Conservation (phyloP, 331 rosid genomes). For the Malus hybrid region DNA sequence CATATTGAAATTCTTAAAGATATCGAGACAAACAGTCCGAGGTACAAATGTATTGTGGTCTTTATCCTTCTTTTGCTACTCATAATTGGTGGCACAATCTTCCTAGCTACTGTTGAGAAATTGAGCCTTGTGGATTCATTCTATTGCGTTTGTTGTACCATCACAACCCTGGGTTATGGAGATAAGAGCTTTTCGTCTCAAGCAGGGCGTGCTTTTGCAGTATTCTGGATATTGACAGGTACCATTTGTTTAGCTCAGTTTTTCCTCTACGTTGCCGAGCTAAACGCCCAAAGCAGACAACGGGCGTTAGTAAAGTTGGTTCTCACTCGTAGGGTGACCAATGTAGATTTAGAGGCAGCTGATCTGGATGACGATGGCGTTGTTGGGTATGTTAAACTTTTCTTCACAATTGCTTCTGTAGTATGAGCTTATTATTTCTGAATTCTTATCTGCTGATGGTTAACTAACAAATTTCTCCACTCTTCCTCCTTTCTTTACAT, state of each 20-base stretch:
- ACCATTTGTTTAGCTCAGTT: slow-evolving; percentile 68
- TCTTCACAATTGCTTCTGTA: background rate
- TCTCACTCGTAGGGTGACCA: slow-evolving; percentile 50
- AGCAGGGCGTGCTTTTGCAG: slow-evolving; percentile 71
- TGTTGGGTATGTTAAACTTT: slow-evolving; percentile 56
- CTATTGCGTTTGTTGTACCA: slow-evolving; percentile 72
- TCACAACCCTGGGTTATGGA: slow-evolving; percentile 58
- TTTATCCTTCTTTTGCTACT: slow-evolving; percentile 30
- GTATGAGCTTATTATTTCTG: slow-evolving; percentile 6
- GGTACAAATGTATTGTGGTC: slow-evolving; percentile 31
- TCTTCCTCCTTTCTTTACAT: background rate
- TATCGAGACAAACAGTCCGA: slow-evolving; percentile 20
- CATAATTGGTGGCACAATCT: slow-evolving; percentile 31
- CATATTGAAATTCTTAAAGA: slow-evolving; percentile 13
- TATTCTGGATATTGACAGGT: slow-evolving; percentile 74
- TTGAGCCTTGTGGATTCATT: slow-evolving; percentile 45
- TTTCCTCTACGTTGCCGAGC: slow-evolving; percentile 76
- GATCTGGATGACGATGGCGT: slow-evolving; percentile 73
- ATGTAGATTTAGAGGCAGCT: slow-evolving; percentile 78
- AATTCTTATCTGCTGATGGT: background rate
- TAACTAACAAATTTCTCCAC: background rate
- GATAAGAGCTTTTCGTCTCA: slow-evolving; percentile 78
- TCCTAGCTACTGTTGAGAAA: slow-evolving; percentile 28
- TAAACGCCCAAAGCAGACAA: slow-evolving; percentile 59
- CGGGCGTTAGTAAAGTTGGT: slow-evolving; percentile 53